These are phyloP conservation scores for Botrytis sinoallii DNA, from an alignment of 2,329 filamentous ascomycete species.

Conservation along the genomic window DNA sequence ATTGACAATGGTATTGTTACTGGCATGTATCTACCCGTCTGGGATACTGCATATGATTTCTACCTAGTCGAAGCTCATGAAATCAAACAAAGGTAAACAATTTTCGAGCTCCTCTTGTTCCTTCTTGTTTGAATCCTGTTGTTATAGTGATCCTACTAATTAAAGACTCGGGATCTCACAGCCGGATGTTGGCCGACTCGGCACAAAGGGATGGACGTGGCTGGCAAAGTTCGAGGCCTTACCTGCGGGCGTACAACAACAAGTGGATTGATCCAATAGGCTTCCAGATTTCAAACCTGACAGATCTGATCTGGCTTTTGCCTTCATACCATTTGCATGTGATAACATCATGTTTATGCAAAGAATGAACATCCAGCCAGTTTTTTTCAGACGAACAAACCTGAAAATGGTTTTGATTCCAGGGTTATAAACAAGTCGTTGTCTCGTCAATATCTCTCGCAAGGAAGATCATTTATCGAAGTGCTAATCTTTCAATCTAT, in stretches of 20 bases:
- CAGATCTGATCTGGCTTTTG: slow-evolving; percentile 8
- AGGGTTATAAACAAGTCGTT: slow-evolving; percentile 18
- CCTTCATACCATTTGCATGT: slow-evolving; percentile 13
- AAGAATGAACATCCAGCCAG: slow-evolving; percentile 17
- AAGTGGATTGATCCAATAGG: slow-evolving; percentile 3
- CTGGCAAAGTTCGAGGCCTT: slow-evolving; percentile 10
- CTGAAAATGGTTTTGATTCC: not conserved
- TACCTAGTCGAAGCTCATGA: not conserved
- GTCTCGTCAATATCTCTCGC: slow-evolving; percentile 18
- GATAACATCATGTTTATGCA: slow-evolving; percentile 8
- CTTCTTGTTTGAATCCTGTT: not conserved
- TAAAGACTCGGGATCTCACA: not conserved
- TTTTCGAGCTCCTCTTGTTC: not conserved
- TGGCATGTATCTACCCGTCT: not conserved
- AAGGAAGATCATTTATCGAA: slow-evolving; percentile 1
- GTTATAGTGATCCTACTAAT: not conserved
- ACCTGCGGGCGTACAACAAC: slow-evolving; percentile 14
- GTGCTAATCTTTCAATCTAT: slow-evolving; percentile 9
- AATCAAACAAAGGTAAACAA: not conserved
- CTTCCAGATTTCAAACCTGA: not conserved
- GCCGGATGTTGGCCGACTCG: slow-evolving; percentile 1
- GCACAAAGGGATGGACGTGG: slow-evolving; percentile 15
- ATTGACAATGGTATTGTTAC: not conserved
- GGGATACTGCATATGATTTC: not conserved
- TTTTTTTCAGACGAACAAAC: slow-evolving; percentile 1